phyloP scores from a whole-genome alignment of 129 eudicot species.

The Artemisia annua region DNA sequence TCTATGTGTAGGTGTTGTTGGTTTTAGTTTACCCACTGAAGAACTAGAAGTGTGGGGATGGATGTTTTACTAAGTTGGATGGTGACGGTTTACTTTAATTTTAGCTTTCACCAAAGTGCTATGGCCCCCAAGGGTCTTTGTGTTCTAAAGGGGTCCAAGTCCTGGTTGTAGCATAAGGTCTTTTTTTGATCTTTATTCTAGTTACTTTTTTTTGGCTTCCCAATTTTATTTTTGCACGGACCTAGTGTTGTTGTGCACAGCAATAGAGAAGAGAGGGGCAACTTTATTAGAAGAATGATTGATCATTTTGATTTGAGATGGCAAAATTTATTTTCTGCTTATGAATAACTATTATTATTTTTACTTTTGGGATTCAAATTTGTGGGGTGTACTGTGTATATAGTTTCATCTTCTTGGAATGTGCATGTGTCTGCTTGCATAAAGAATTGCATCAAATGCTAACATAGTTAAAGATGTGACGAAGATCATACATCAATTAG shows the following conservation, averaged over 20 bases:
- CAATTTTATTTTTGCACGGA: slow-evolving; percentile 10
- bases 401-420: slow-evolving; percentile 4
- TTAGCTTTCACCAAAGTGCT: slow-evolving; percentile 23
- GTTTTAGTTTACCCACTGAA: slow-evolving; percentile 15
- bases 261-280: slow-evolving; percentile 1
- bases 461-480: slow-evolving; percentile 1
- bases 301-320: slow-evolving; percentile 1
- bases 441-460: slow-evolving; percentile 9
- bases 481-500: neutral
- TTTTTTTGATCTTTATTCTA: slow-evolving; percentile 4
- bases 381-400: slow-evolving; percentile 12
- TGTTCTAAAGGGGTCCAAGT: slow-evolving; percentile 21
- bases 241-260: neutral
- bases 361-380: neutral
- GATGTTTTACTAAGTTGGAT: slow-evolving; percentile 15
- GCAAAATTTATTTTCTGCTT: neutral
- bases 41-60: slow-evolving; percentile 19
- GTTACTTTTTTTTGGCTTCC: neutral
- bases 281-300: neutral
- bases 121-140: slow-evolving; percentile 18
- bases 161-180: slow-evolving; percentile 17
- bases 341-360: slow-evolving; percentile 9
- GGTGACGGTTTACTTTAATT: slow-evolving; percentile 22
- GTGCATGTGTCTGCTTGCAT: neutral
- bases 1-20: slow-evolving; percentile 5